Percentiles rank a stretch among this genome's conserved stretches.
Evolutionary conservation across 1,284 basidiomycete genomes (phyloP).

Genomic region (Ganoderma sinense): DNA sequence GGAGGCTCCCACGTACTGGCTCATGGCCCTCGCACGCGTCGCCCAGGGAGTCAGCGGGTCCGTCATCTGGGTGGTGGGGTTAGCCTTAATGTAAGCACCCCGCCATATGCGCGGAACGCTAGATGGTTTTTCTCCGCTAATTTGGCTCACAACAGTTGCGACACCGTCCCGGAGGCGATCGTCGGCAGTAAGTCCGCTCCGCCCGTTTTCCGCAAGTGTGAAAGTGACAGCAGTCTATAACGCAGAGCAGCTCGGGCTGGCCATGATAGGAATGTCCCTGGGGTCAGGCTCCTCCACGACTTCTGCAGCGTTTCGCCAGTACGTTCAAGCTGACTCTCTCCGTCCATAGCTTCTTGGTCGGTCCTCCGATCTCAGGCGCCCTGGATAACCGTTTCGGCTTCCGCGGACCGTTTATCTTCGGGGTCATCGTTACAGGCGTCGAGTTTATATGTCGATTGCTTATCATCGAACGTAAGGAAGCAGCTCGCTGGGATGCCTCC

Average conservation of each 20-base stretch:
- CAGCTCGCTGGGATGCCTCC: constrained; percentile 56
- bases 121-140: not conserved
- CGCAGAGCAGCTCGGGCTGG: constrained; percentile 75
- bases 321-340: not conserved
- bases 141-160: constrained; percentile 56
- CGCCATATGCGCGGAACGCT: constrained; percentile 10
- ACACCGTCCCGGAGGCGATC: constrained; percentile 65
- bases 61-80: constrained; percentile 78
- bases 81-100: constrained; percentile 68
- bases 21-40: constrained; percentile 77
- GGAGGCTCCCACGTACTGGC: constrained; percentile 73
- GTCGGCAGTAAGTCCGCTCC: constrained; percentile 61
- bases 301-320: not conserved
- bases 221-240: not conserved
- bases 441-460: constrained; percentile 71
- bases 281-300: constrained; percentile 50
- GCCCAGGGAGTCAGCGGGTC: constrained; percentile 79
- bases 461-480: constrained; percentile 69
- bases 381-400: constrained; percentile 75
- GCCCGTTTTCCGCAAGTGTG: not conserved
- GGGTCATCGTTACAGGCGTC: constrained; percentile 61
- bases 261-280: constrained; percentile 73
- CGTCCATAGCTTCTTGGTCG: constrained; percentile 53
- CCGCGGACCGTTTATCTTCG: constrained; percentile 79
- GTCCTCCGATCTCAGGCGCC: constrained; percentile 75